Evolutionary conservation across 306 rosid genomes (phyloP), one percentile per base, ranked within the genome.

Genomic region (Malus orientalis): DNA sequence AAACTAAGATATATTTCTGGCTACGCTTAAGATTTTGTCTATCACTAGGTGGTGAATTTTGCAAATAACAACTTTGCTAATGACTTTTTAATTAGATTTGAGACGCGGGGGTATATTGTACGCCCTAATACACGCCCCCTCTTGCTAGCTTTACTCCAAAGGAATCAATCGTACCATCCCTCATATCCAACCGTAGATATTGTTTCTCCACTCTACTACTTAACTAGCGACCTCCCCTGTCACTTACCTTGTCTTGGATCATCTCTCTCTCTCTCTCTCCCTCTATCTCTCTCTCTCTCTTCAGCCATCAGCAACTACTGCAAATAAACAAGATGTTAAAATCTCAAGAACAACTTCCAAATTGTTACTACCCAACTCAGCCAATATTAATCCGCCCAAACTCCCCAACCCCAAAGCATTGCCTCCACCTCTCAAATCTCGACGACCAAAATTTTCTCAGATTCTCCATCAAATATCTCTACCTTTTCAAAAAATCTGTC

Each of bases 401-500:
- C 74, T 64, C 78, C 42, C 89, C 91, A 53, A 94, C 98, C 0
- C 97, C 97, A 45, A 86, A 85, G 49, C 96, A 90, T 79, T 86
- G 86, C 32, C 82, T 94, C 55, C 84, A 83, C 15, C 91, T 94
- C 76, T 91, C 98, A 5, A 94, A 94, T 68, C 88, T 94, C 3
- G 98, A 94, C 74, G 90, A 87, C 85, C 98, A 94, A 59, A 91
- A 85, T 79, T 86, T 94, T 27, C 95, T 94, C 38, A 82, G 96
- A 68, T 94, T 94, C 85, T 77, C 96, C 69, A 86, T 94, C 23
- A 90, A 94, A 57, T 94, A 92, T 61, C 79, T 92, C 38, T 89
- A 81, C 81, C 74, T 94, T 20, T 94, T 92, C 87, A 74, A 81
- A 60, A 83, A 82, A 78, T 74, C 81, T 8, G 81, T 92, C 69